These are phyloP conservation scores for Rosa hybrid DNA, from an alignment of 331 rosid genomes.

Conservation along the genomic window DNA sequence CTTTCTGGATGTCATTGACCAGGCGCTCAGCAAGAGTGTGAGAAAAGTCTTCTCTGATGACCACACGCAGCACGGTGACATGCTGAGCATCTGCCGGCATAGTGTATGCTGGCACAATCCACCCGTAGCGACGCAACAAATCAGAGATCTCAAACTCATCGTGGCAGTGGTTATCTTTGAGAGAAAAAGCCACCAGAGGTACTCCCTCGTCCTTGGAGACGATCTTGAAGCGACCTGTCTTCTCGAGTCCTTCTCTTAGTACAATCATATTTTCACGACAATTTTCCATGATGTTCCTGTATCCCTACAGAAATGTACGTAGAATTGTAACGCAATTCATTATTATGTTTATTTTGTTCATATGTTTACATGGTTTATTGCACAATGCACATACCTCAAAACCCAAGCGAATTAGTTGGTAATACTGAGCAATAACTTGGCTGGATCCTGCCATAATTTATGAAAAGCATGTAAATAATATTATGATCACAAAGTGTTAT, in stretches of 20 bases:
- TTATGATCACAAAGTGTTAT: background rate
- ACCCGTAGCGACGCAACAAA: slow-evolving; percentile 65
- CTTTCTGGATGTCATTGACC: slow-evolving; percentile 55
- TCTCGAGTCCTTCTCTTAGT: slow-evolving; percentile 67
- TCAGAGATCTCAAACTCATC: slow-evolving; percentile 76
- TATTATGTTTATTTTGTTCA: background rate
- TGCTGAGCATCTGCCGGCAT: slow-evolving; percentile 85
- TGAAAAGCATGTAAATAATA: background rate
- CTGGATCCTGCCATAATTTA: slow-evolving; percentile 63
- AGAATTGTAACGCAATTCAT: background rate
- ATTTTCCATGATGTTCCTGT: slow-evolving; percentile 74
- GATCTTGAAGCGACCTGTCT: slow-evolving; percentile 56
- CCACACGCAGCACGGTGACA: slow-evolving; percentile 73
- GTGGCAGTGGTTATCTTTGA: slow-evolving; percentile 56
- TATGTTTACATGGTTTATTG: background rate
- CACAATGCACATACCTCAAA: slow-evolving; percentile 44
- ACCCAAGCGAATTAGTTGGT: slow-evolving; percentile 87
- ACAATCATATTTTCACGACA: slow-evolving; percentile 84
- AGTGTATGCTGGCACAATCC: slow-evolving; percentile 92
- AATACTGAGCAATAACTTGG: slow-evolving; percentile 90
- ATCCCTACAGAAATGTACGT: slow-evolving; percentile 46
- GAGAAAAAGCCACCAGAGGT: slow-evolving; percentile 77
- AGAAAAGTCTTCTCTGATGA: slow-evolving; percentile 77
- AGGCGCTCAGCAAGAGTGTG: slow-evolving; percentile 84
- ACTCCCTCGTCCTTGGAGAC: slow-evolving; percentile 78